Evolutionary conservation across 192 early-diverging fungal genomes (phyloP), one percentile per base, ranked within the genome.

Genomic region (Chytriomyces sp.): DNA sequence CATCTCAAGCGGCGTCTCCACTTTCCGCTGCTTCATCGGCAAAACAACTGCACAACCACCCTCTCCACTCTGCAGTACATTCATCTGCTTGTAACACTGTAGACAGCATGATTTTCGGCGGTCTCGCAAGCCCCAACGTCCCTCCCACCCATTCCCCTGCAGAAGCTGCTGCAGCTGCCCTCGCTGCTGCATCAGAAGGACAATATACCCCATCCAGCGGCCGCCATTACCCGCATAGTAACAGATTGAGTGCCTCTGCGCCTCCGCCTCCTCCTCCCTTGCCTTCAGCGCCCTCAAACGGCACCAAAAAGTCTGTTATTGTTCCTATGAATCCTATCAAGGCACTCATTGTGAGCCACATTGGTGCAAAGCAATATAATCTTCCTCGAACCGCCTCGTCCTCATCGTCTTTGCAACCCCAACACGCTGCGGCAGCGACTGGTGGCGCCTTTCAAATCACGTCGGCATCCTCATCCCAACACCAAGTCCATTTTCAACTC

Each of bases 261-360:
- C 17, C 44, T n/a, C 22, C 44, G 44, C 44, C 14, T 14, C n/a
- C n/a, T n/a, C n/a, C 44, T 49, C 44, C 44, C 44, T n/a, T 22
- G 44, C 22, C 22, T 49, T 49, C 44, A 49, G n/a, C n/a, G n/a
- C n/a, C n/a, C 44, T 14, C 14, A 49, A 49, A 12, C 58, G 17
- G 14, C 14, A 59, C 19, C 17, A 59, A 30, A 59, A 49, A 49
- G 22, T n/a, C 14, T 59, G 30, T 26, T 26, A 2, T 19, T 14
- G 34, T 26, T 26, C 25, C 53, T 34, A 28, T 67, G 55, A 74
- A 65, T 49, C 60, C 52, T 32, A 57, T 73, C 56, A 74, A 55
- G n/a, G 53, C 40, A 19, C 63, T 61, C 37, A 64, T 69, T 52
- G 57, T 63, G 37, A 40, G 39, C n/a, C 60, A 66, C 39, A 74